Conservation (phyloP, 2,329 filamentous ascomycete genomes). For the Fonsecaea monophora region DNA sequence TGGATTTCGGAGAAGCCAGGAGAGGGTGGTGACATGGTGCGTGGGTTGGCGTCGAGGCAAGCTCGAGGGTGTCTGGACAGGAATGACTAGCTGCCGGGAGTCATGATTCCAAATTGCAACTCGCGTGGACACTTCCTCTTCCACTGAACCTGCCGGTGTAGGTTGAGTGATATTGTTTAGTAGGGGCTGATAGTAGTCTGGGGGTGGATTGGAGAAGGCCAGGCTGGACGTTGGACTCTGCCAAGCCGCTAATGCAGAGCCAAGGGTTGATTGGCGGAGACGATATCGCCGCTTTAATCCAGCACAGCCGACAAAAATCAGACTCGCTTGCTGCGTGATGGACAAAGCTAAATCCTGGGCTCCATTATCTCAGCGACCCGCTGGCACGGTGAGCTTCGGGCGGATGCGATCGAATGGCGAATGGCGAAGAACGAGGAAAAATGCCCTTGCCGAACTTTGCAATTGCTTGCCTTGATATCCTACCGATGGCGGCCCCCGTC, state of each 20-base stretch:
- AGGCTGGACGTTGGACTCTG: neutral
- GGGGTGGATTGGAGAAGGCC: slow-evolving; percentile 3
- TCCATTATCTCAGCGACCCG: neutral
- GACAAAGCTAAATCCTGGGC: neutral
- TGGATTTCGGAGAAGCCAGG: slow-evolving; percentile 37
- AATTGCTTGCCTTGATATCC: neutral
- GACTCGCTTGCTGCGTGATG: slow-evolving; percentile 3
- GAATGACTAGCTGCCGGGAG: slow-evolving; percentile 1
- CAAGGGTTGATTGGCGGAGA: neutral
- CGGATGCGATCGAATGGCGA: slow-evolving; percentile 1
- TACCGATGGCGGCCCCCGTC: neutral
- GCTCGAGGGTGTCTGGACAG: neutral
- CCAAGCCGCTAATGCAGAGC: neutral
- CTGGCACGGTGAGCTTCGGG: neutral
- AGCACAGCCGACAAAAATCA: neutral
- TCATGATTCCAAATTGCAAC: neutral
- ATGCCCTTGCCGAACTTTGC: neutral
- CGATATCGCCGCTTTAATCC: neutral
- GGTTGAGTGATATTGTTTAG: neutral
- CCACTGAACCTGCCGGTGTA: neutral
- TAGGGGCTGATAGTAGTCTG: neutral
- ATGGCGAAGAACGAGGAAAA: neutral
- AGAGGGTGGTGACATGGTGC: slow-evolving; percentile 27
- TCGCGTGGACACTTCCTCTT: neutral
- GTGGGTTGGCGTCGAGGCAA: slow-evolving; percentile 9